Conservation (phyloP, 345 rosid genomes). For the Eucalyptus pumila region DNA sequence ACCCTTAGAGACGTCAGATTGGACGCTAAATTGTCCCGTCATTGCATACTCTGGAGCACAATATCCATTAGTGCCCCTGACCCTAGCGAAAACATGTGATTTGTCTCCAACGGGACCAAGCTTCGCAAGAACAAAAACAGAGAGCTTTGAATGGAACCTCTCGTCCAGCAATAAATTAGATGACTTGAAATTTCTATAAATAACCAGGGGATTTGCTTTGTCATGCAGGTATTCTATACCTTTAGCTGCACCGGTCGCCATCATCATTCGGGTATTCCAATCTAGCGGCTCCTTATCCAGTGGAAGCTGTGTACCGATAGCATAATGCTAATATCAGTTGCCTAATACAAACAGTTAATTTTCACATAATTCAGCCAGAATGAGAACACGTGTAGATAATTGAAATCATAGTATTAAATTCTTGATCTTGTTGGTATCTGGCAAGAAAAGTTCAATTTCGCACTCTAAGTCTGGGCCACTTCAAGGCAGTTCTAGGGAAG, state of each 20-base stretch:
- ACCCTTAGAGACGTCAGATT: too few species aligned
- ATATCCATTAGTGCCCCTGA: too few species aligned
- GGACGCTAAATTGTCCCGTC: too few species aligned
- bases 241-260: conserved; percentile 92
- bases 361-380: not conserved
- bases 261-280: conserved; percentile 93
- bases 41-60: too few species aligned
- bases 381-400: not conserved
- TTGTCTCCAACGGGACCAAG: too few species aligned
- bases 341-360: not conserved
- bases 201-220: conserved; percentile 60
- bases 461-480: not conserved
- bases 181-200: too few species aligned
- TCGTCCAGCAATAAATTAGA: too few species aligned
- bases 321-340: not conserved
- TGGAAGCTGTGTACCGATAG: conserved; percentile 40
- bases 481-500: not conserved
- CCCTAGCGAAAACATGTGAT: too few species aligned
- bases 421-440: not conserved
- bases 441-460: not conserved
- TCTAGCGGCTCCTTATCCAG: conserved; percentile 81
- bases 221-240: conserved; percentile 86
- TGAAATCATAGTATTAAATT: not conserved
- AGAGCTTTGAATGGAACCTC: too few species aligned
- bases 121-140: too few species aligned